phyloP scores from a whole-genome alignment of 2,329 filamentous ascomycete species.

The Ophiostoma sp. region DNA sequence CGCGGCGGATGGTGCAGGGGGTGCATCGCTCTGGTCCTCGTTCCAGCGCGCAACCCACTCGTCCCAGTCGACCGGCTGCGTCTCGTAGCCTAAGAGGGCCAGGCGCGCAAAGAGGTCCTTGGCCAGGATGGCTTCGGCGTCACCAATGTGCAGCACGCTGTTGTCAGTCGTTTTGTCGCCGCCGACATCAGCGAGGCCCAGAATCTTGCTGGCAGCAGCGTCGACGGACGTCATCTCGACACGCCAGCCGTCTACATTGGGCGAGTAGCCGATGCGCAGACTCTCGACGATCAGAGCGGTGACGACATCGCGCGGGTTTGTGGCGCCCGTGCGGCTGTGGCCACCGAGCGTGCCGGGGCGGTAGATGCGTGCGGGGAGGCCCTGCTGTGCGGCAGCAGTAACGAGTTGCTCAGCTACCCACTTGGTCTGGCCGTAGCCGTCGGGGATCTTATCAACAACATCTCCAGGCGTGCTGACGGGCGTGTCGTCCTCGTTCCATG shows the following conservation, averaged over 20 bases:
- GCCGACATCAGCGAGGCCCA: conserved; percentile 49
- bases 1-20: background rate
- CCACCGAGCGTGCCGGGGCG: conserved; percentile 73
- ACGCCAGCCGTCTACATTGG: conserved; percentile 67
- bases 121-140: conserved; percentile 64
- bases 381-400: conserved; percentile 59
- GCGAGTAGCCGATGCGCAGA: conserved; percentile 63
- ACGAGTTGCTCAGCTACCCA: conserved; percentile 76
- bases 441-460: conserved; percentile 55
- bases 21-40: conserved; percentile 52
- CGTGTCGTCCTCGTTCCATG: conserved; percentile 61
- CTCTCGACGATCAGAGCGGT: conserved; percentile 74
- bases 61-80: conserved; percentile 60
- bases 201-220: conserved; percentile 69
- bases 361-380: conserved; percentile 64
- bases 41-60: conserved; percentile 71
- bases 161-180: conserved; percentile 47
- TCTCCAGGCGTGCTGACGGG: conserved; percentile 64
- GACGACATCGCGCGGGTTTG: conserved; percentile 72
- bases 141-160: conserved; percentile 66
- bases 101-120: conserved; percentile 60
- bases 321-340: conserved; percentile 67
- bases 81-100: conserved; percentile 63
- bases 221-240: conserved; percentile 82
- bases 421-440: conserved; percentile 75